Evolutionary conservation across 768 basidiomycete species (phyloP).

Genomic region (Podaxis sp.): DNA sequence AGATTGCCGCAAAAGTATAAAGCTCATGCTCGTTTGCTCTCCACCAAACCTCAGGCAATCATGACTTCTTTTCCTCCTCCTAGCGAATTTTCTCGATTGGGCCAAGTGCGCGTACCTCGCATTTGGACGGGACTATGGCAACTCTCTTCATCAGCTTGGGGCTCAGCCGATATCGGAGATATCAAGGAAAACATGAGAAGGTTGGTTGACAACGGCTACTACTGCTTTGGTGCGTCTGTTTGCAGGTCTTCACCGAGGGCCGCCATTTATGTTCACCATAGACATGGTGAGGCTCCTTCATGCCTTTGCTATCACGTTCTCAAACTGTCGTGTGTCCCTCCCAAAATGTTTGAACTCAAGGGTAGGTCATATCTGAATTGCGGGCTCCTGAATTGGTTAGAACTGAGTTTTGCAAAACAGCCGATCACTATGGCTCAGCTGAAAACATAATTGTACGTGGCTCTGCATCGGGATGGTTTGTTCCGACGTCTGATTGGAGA

Average conservation of each 20-base stretch:
- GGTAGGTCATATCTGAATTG: constrained; percentile 23
- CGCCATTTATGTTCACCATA: constrained; percentile 17
- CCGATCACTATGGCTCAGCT: constrained; percentile 86
- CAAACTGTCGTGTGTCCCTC: background rate
- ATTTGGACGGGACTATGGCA: constrained; percentile 85
- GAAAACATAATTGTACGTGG: constrained; percentile 74
- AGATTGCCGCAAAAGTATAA: constrained; percentile 22
- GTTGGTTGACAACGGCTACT: constrained; percentile 62
- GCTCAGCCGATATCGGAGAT: constrained; percentile 63
- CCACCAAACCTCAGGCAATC: constrained; percentile 14
- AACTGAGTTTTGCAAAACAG: constrained; percentile 34
- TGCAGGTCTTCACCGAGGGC: background rate
- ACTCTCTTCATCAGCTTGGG: constrained; percentile 85
- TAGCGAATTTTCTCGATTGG: constrained; percentile 53
- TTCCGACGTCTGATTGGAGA: constrained; percentile 4
- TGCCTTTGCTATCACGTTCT: background rate
- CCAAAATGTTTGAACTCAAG: constrained; percentile 19
- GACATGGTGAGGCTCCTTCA: constrained; percentile 36
- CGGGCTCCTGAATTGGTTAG: background rate
- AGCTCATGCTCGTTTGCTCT: constrained; percentile 5
- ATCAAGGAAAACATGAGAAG: constrained; percentile 68
- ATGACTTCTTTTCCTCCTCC: constrained; percentile 22
- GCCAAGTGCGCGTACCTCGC: constrained; percentile 58
- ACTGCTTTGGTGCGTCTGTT: constrained; percentile 52
- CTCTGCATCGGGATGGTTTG: background rate